Evolutionary conservation across 2,329 filamentous ascomycete species (phyloP), one percentile per base, ranked within the genome.

Genomic region (Xylaria sp.): DNA sequence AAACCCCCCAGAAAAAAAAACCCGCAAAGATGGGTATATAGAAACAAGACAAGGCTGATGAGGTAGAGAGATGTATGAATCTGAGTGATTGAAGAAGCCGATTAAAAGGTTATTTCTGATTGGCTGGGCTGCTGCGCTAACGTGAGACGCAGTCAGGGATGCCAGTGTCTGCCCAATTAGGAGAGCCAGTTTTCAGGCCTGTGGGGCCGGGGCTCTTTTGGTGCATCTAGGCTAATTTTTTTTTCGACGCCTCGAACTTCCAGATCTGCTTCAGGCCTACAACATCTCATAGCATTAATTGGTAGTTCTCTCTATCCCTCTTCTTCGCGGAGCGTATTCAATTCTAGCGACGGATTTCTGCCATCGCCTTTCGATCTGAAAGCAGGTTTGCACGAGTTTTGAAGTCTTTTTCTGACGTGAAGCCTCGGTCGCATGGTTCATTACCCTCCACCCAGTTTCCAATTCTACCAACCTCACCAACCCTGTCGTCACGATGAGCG

Each of bases 401-500:
- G 29, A 48, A 60, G 21, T 6, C 12, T 3, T 37, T 44, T 32
- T 32, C 54, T 40, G 47, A 53, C 25, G 35, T 57, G 13, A 40
- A 29, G 29, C 32, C 53, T 53, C 44, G 40, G 53, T 58, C 51
- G 58, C 37, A 48, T n/a, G 23, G 18, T 23, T 21, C 35, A 32
- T 53, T 21, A 47, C 47, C 59, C 37, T 13, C 42, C 8, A 55
- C 27, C 50, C 5, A 35, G n/a, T 44, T 32, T 42, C 57, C 42
- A 55, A n/a, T 48, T 29, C 48, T 44, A n/a, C 18, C 37, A 32
- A 32, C 55, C 27, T 63, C 60, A 37, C 32, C 42, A 37, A 50
- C 16, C 25, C 29, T n/a, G 55, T 27, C 77, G 82, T 68, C 66
- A 97, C 96, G 92, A 90, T 93, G 67, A 97, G 93, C 71, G 95